Base-by-base conservation (phyloP, 2,329 filamentous ascomycete species). In the Lanzia echinophila region DNA sequence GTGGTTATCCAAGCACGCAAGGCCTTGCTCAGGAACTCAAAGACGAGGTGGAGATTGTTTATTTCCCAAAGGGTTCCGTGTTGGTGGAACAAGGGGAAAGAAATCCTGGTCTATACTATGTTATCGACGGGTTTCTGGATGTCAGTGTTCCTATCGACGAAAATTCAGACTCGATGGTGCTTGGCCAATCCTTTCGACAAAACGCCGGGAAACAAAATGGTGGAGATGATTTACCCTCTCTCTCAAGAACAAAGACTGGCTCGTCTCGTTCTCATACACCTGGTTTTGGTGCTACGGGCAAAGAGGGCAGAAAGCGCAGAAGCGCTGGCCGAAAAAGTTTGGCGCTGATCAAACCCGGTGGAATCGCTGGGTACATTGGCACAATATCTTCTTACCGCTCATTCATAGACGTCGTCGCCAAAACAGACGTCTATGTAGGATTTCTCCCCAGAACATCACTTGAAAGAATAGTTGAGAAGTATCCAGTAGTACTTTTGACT, bases 361-460 rank as follows among this genome's bases (percentile, higher is more conserved):
- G 91, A 0, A 79, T 99, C 34, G 92, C 94, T 50, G 95, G 94
- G 0, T 99, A 99, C 64, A 83, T 97, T 32, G 91, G 94, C 5
- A 94, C 90, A 0, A 86, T 99, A 17, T 96, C 94, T 2, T 96
- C 91, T 0, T 96, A 96, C 68, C 79, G 94, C 24, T 99, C 94
- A 0, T 96, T 97, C 67, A 94, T 96, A 19, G 92, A 97, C 66
- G 91, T 99, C 1, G 87, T 92, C 36, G 95, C 94, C 3, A 97
- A 97, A 72, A 99, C 95, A 0, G 94, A 99, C 70, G 94, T 97
- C 2, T 97, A 96, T 65, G 94, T 99, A 13, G 94, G 94, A 1
- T 99, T 99, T 61, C 74, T 99, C 12, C 94, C 94, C 0, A 81
- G 90, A 31, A 79, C 83, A 0, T 88, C 90, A 0, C 77, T 99